Base-by-base conservation (phyloP, 495 filamentous ascomycete genomes). In the Penicillium waksmanii region DNA sequence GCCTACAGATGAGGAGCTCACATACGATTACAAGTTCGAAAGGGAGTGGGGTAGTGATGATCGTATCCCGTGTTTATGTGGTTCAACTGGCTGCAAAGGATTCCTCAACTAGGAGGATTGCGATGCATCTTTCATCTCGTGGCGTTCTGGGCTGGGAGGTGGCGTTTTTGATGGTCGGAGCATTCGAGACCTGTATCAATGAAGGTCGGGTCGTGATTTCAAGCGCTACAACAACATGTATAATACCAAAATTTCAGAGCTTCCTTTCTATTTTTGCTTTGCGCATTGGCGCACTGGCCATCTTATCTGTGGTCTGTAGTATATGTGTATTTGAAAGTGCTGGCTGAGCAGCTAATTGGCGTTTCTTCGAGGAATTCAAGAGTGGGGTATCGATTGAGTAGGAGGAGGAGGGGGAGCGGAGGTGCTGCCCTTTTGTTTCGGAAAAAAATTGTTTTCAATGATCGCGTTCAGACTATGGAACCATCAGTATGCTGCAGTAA, bases 11-110 rank as follows among this genome's bases (percentile, higher is more conserved):
- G 95, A 98, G 77, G 95, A 98, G 75, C 85, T 98, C 61, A 98
- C 95, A 3, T 98, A 98, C 80, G 95, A 98, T 80, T 98, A 98
- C 84, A 98, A 98, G 76, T 98, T 98, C 73, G 95, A 98, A 80
- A 88, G 96, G 63, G 95, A 98, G 72, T 90, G 96, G 71, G 92
- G 90, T 60, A 94, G 90, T 65, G 86, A 92, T 62, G 96, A 98
- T 74, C 91, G 95, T 57, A 96, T 98, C 63, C 95, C 95, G 21
- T 98, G 95, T 76, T 85, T 98, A 38, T 98, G 95, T 76, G 95
- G 95, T 48, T 96, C 94, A 38, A 86, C 90, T 10, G 92, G 90
- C 18, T 98, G 95, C 79, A 98, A 98, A 82, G 95, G 95, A 53
- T 98, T 98, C 79, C 89, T 98, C 77, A 98, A 98, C 75, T 98